Percentiles rank a stretch among this genome's conserved stretches.
Evolutionary conservation across 2,329 filamentous ascomycete genomes (phyloP).

Genomic region (Fusarium buharicum): DNA sequence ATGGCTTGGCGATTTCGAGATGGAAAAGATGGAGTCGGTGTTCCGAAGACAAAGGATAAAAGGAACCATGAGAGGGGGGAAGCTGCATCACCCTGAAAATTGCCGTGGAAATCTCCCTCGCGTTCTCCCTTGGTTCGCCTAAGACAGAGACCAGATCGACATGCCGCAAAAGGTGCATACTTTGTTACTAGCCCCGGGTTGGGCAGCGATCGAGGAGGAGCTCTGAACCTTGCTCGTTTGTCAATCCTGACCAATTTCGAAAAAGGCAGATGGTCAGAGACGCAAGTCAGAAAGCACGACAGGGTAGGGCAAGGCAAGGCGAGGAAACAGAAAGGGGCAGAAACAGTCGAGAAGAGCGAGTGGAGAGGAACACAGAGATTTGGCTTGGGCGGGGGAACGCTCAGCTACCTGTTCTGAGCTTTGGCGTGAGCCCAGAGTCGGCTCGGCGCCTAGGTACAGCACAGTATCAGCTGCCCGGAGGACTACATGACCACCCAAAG

Average conservation of each 20-base stretch:
- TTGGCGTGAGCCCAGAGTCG: constrained; percentile 31
- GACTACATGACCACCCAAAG: constrained; percentile 49
- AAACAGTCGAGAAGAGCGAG: constrained; percentile 44
- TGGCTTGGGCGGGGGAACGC: constrained; percentile 46
- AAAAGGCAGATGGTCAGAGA: constrained; percentile 18
- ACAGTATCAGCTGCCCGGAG: constrained; percentile 51
- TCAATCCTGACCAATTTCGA: constrained; percentile 9
- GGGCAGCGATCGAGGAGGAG: constrained; percentile 33
- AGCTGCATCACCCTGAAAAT: constrained; percentile 9
- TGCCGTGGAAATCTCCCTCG: constrained; percentile 15
- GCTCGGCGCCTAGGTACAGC: constrained; percentile 48
- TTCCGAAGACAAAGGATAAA: constrained; percentile 8
- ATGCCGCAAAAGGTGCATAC: constrained; percentile 22
- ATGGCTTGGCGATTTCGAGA: constrained; percentile 30
- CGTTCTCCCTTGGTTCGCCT: constrained; percentile 20
- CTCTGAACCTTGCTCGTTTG: constrained; percentile 24
- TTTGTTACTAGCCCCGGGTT: constrained; percentile 30
- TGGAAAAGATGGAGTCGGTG: neutral
- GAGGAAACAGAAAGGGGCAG: constrained; percentile 10
- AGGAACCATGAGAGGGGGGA: constrained; percentile 14
- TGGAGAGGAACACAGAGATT: constrained; percentile 42
- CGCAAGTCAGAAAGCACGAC: constrained; percentile 30
- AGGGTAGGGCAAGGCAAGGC: constrained; percentile 1
- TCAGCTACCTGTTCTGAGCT: constrained; percentile 46
- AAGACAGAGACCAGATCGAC: constrained; percentile 32